A percentile compares a stretch with the other conserved stretches of the same genome.
These are phyloP conservation scores for Fistulinella prunicolor DNA, from an alignment of 768 basidiomycete species.

Conservation along the genomic window DNA sequence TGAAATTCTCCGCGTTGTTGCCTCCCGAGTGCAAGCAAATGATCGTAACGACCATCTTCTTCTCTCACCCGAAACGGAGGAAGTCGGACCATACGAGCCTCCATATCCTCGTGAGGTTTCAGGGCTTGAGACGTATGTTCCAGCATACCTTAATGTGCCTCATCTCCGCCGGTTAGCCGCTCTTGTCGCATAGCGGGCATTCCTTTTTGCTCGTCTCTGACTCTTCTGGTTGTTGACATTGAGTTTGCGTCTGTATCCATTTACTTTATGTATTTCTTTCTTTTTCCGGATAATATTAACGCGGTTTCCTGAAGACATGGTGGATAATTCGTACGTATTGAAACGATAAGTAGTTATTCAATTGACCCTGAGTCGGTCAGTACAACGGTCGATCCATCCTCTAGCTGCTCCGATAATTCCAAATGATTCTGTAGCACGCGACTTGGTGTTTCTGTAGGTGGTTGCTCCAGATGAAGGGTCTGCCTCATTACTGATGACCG, in stretches of 20 bases:
- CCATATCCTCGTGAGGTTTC: slow-evolving; percentile 93
- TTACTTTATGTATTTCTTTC: slow-evolving; percentile 21
- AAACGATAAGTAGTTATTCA: not conserved
- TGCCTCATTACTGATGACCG: slow-evolving; percentile 32
- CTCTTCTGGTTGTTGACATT: slow-evolving; percentile 1
- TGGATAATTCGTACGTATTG: not conserved
- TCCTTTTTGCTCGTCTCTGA: not conserved
- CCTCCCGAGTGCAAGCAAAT: slow-evolving; percentile 91
- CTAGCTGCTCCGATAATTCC: slow-evolving; percentile 47
- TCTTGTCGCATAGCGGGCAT: slow-evolving; percentile 60
- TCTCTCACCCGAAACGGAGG: slow-evolving; percentile 93
- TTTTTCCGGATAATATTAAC: slow-evolving; percentile 16
- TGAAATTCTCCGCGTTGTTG: slow-evolving; percentile 95
- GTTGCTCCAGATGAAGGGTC: slow-evolving; percentile 41
- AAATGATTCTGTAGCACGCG: slow-evolving; percentile 46
- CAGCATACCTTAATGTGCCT: slow-evolving; percentile 86
- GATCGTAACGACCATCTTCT: slow-evolving; percentile 97
- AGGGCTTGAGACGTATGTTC: slow-evolving; percentile 94
- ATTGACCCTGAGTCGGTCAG: slow-evolving; percentile 9
- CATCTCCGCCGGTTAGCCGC: slow-evolving; percentile 86
- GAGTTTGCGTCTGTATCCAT: slow-evolving; percentile 7
- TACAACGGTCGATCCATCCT: slow-evolving; percentile 45
- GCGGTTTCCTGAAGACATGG: not conserved
- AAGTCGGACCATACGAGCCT: slow-evolving; percentile 93
- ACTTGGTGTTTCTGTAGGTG: slow-evolving; percentile 23